Evolutionary conservation across 2,329 filamentous ascomycete species (phyloP).

Genomic region (Tolypocladium capitatum): DNA sequence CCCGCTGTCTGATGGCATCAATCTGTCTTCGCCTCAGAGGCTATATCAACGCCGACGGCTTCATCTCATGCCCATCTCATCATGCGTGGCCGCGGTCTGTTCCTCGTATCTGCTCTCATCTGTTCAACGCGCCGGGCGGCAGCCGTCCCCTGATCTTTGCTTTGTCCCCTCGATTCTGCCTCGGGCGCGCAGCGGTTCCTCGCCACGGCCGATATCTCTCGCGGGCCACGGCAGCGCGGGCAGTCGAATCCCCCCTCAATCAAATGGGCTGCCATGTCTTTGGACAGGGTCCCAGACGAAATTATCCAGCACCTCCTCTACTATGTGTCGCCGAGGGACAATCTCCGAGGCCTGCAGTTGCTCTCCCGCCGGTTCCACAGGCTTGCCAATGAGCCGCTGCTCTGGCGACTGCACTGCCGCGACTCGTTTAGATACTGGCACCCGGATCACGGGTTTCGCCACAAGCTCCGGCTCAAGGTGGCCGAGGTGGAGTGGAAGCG

Average conservation of each 20-base stretch:
- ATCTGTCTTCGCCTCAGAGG: background rate
- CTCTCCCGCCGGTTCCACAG: slow-evolving; percentile 51
- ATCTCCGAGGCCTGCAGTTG: slow-evolving; percentile 31
- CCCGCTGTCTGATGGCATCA: background rate
- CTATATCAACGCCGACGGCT: slow-evolving; percentile 1
- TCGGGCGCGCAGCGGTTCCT: background rate
- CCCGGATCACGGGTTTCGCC: slow-evolving; percentile 42
- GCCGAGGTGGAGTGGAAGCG: slow-evolving; percentile 60
- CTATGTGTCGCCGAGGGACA: slow-evolving; percentile 44
- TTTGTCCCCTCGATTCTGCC: background rate
- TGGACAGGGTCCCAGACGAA: slow-evolving; percentile 60
- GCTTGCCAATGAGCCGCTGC: slow-evolving; percentile 55
- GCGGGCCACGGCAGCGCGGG: background rate
- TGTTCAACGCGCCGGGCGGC: background rate
- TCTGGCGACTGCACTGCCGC: slow-evolving; percentile 71
- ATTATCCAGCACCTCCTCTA: slow-evolving; percentile 67
- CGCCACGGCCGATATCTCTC: background rate
- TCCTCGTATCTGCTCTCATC: background rate
- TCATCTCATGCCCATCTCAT: background rate
- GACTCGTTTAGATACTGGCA: slow-evolving; percentile 65
- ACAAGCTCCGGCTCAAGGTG: slow-evolving; percentile 39
- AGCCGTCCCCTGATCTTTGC: background rate
- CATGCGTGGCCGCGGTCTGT: background rate
- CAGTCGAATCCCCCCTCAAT: slow-evolving; percentile 1
- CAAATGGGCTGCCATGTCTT: slow-evolving; percentile 17